These are phyloP conservation scores for Croton setiger DNA, from an alignment of 441 rosid genomes.

Conservation along the genomic window DNA sequence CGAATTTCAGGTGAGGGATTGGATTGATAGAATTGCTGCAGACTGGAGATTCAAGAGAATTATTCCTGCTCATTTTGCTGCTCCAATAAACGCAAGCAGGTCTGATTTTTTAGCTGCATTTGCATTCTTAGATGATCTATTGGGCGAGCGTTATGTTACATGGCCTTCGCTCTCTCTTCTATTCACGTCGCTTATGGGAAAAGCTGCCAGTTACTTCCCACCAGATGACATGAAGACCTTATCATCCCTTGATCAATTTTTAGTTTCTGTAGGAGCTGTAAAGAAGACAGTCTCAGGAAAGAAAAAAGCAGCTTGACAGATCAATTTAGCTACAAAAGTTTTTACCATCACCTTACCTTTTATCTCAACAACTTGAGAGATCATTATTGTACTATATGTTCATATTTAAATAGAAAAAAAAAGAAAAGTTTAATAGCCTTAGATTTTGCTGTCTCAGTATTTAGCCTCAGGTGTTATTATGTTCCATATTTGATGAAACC, in stretches of 20 bases:
- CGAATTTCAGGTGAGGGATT: constrained; percentile 71
- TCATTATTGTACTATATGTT: constrained; percentile 1
- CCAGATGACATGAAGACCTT: constrained; percentile 94
- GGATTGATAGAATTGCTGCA: constrained; percentile 71
- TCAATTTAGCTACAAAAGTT: constrained; percentile 10
- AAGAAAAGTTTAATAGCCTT: background rate
- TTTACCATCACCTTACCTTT: constrained; percentile 3
- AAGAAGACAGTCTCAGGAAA: constrained; percentile 86
- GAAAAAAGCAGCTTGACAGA: constrained; percentile 32
- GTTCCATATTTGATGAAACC: constrained; percentile 5
- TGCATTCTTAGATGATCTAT: constrained; percentile 78
- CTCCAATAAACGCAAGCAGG: constrained; percentile 74
- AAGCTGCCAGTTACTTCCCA: constrained; percentile 94
- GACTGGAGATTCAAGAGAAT: constrained; percentile 94
- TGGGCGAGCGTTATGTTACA: constrained; percentile 63
- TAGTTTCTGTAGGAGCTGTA: constrained; percentile 89
- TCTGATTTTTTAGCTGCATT: constrained; percentile 87
- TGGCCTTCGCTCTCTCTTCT: constrained; percentile 67
- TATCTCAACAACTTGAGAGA: constrained; percentile 8
- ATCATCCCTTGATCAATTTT: constrained; percentile 83
- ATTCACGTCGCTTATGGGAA: constrained; percentile 73
- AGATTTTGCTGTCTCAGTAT: background rate
- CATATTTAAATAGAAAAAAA: constrained; percentile 3
- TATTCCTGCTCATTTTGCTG: constrained; percentile 93
- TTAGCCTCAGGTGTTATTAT: background rate